phyloP scores from a whole-genome alignment of 192 early-diverging fungal species.

The Spizellomyces sp. region DNA sequence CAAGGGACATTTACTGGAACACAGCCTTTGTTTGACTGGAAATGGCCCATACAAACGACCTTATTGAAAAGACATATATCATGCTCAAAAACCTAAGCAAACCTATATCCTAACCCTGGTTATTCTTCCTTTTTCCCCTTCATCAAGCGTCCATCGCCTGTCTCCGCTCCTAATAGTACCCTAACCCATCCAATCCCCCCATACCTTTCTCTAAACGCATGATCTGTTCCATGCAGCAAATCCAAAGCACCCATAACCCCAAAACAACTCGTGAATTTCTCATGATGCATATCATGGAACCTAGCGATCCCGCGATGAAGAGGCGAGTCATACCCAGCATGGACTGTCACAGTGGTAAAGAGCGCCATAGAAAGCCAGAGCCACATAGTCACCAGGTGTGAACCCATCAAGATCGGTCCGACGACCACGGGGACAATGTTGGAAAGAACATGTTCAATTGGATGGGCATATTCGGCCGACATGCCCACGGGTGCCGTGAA shows the following conservation, averaged over 20 bases:
- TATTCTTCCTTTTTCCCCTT: too few species aligned
- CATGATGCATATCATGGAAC: constrained; percentile 94
- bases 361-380: constrained; percentile 81
- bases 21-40: too few species aligned
- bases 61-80: too few species aligned
- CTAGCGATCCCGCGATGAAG: constrained; percentile 78
- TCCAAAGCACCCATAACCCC: constrained; percentile 21
- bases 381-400: constrained; percentile 80
- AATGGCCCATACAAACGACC: too few species aligned
- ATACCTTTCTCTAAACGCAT: neutral
- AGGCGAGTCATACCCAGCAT: constrained; percentile 95
- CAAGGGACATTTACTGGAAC: too few species aligned
- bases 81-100: too few species aligned
- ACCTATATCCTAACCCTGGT: too few species aligned
- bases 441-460: constrained; percentile 80
- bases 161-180: neutral
- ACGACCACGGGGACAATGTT: constrained; percentile 82
- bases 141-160: too few species aligned
- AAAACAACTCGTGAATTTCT: constrained; percentile 42
- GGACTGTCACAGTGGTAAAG: constrained; percentile 84
- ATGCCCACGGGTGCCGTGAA: constrained; percentile 86
- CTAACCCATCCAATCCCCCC: neutral
- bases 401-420: constrained; percentile 69
- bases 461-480: constrained; percentile 89
- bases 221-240: constrained; percentile 18